phyloP scores from a whole-genome alignment of 371 early-diverging fungal species.

The Zychaea mexicana region DNA sequence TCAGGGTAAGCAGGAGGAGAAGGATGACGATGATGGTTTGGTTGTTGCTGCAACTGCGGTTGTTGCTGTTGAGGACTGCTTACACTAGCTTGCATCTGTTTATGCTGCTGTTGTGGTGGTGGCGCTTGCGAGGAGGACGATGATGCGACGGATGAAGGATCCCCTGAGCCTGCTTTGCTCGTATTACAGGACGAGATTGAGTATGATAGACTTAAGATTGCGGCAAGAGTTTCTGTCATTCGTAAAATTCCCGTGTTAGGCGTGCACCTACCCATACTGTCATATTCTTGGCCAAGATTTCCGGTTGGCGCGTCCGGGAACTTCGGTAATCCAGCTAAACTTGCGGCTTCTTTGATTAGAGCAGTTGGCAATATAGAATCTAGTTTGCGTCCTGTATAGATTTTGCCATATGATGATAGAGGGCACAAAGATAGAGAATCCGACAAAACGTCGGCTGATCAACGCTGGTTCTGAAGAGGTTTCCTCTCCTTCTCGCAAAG shows the following conservation, averaged over 20 bases:
- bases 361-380: constrained; percentile 19
- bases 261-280: constrained; percentile 7
- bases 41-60: too few relatives aligned
- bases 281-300: not conserved
- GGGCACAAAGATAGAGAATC: constrained; percentile 1
- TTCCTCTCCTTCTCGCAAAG: not conserved
- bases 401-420: constrained; percentile 1
- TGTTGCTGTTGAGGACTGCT: not conserved
- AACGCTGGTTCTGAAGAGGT: constrained; percentile 3
- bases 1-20: too few relatives aligned
- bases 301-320: not conserved
- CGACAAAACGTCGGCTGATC: constrained; percentile 8
- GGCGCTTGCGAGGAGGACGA: constrained; percentile 3
- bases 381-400: not conserved
- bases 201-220: not conserved
- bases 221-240: not conserved
- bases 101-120: too few relatives aligned
- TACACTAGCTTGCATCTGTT: too few relatives aligned
- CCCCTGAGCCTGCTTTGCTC: constrained; percentile 2
- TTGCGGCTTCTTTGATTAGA: constrained; percentile 42
- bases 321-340: constrained; percentile 22
- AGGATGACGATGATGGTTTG: not conserved
- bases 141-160: not conserved
- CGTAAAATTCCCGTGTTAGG: not conserved
- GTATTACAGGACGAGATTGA: constrained; percentile 3